Conservation (phyloP, 139 green algal species). For the Chlamydomonas eustigma region DNA sequence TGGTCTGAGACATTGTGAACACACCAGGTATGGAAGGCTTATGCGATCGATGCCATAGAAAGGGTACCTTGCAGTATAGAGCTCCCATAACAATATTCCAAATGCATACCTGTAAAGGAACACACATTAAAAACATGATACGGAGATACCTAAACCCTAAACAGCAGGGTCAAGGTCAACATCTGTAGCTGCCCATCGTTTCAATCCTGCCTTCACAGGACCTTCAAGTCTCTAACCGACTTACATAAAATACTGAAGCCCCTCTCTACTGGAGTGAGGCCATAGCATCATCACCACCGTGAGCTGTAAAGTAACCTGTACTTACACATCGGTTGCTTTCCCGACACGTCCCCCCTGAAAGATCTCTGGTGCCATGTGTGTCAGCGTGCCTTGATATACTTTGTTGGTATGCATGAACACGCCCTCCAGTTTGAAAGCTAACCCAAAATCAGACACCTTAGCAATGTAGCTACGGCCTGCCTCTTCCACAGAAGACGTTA, state of each 20-base stretch:
- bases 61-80: conserved; percentile 60
- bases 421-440: conserved; percentile 31
- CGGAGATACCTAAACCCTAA: no score
- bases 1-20: no score
- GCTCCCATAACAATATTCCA: conserved; percentile 75
- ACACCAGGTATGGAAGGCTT: not conserved
- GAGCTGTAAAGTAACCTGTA: no score
- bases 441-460: conserved; percentile 46
- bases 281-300: no score
- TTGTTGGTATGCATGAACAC: conserved; percentile 30
- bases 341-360: conserved; percentile 13
- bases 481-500: not conserved
- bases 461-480: conserved; percentile 8
- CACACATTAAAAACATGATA: no score
- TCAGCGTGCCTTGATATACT: conserved; percentile 38
- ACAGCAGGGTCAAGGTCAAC: no score
- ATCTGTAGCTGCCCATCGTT: no score
- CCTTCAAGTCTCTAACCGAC: no score
- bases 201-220: no score
- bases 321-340: conserved; percentile 22
- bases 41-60: conserved; percentile 47
- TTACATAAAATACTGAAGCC: no score
- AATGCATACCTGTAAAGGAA: conserved; percentile 35
- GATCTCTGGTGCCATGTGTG: conserved; percentile 36
- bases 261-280: no score